Evolutionary conservation across 2,329 filamentous ascomycete species (phyloP), one percentile per base, ranked within the genome.

Genomic region (Fusarium poae): DNA sequence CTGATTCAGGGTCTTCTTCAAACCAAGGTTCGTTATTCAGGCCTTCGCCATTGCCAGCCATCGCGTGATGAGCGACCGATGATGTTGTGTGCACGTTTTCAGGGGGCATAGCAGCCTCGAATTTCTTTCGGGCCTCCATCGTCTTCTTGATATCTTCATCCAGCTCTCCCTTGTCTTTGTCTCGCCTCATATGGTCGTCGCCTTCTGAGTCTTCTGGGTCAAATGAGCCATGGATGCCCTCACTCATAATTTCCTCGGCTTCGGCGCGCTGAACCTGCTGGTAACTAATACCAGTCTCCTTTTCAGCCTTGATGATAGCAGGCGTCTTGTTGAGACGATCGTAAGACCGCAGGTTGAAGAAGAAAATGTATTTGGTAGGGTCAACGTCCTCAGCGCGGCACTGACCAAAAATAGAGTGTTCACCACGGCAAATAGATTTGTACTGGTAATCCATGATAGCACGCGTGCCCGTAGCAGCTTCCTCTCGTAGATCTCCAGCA

Each of bases 401-500:
- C 75, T 92, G 90, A 39, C 88, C 93, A 72, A 92, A 96, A 53
- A 99, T 98, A 6, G 93, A 97, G 76, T 98, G 85, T 68, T 97
- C 91, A 8, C 96, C 96, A 44, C 96, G 91, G 75, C 91, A 93
- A 70, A 99, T 97, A 0, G 93, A 97, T 80, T 97, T 97, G 84
- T 96, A 99, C 77, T 98, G 96, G 76, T 97, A 98, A 77, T 98
- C 94, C 93, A 99, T 98, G 74, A 98, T 99, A 13, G 94, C 95
- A 49, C 93, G 82, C 0, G 95, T 98, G 12, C 95, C 95, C 2
- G 88, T 88, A 0, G 95, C 95, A 21, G 92, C 93, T 72, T 92
- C 89, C 15, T 94, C 89, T 58, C 94, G 85, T 30, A 99, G 84
- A 76, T 98, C 95, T 45, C 95, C 95, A 0, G 95, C 94, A 73